Base-by-base conservation (phyloP, 1,284 basidiomycete genomes). In the Cystobasidium slooffiae region DNA sequence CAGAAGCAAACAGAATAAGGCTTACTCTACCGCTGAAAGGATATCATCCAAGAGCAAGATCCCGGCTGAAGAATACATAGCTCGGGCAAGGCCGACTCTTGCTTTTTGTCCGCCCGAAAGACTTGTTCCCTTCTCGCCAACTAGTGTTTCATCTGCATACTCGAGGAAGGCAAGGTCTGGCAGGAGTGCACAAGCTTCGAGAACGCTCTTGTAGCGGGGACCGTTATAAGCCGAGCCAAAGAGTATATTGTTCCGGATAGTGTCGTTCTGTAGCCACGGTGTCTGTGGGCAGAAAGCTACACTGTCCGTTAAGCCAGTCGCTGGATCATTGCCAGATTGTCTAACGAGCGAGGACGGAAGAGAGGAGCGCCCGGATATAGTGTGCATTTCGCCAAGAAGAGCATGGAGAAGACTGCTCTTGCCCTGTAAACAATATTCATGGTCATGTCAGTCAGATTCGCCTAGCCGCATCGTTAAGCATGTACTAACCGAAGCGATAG, bases 251-350 rank as follows among this genome's bases (percentile, higher is more conserved):
- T 92, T 90, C 20, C 88, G 85, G 72, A 93, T 90, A 2, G 91
- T 91, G 6, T 89, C 90, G 31, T 85, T 87, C 64, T 88, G 85
- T 46, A 97, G 84, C 93, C 92, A 97, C 0, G 93, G 89, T 0
- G 88, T 87, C 82, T 97, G 94, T 0, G 91, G 88, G 56, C 89
- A 90, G 89, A 94, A 96, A 1, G 93, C 92, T 46, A 94, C 88
- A 10, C 88, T 85, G 78, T 93, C 89, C 79, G 87, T 87, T 44
- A 90, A 82, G 31, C 88, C 83, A 18, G 1, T 6, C 24, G 86
- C 84, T 1, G 81, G 84, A 73, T 85, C 84, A 22, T 79, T 75
- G 18, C 77, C 77, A 3, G 78, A 74, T 6, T 80, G 77, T 41
- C 84, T 80, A 16, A 82, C 79, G n/a, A 86, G 80, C 1, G 85